Conservation (phyloP, 2,329 filamentous ascomycete genomes). For the Colletotrichum liriopes region DNA sequence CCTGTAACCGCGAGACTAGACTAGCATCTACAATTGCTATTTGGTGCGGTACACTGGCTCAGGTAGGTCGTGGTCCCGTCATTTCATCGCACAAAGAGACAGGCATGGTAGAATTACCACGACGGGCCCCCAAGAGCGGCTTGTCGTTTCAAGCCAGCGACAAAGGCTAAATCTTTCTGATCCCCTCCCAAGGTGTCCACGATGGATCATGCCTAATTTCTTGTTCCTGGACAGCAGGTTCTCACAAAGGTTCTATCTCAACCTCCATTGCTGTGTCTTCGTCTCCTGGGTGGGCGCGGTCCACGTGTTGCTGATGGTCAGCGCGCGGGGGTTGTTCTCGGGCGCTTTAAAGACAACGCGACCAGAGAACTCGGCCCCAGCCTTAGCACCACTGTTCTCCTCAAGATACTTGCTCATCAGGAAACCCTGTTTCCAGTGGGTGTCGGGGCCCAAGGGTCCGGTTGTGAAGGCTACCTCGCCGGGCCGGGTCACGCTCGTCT, state of each 20-base stretch:
- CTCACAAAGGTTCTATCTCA: conserved; percentile 56
- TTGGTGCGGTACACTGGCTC: too few relatives aligned
- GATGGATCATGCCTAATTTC: background rate
- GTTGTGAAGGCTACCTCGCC: conserved; percentile 90
- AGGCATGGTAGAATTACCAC: background rate
- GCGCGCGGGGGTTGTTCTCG: conserved; percentile 77
- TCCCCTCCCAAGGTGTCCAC: background rate
- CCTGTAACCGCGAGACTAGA: background rate
- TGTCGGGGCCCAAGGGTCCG: conserved; percentile 81
- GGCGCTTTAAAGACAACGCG: conserved; percentile 80
- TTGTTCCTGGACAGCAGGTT: background rate
- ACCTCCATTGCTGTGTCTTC: conserved; percentile 66
- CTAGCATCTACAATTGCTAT: background rate
- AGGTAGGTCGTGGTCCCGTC: background rate
- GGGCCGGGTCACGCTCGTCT: conserved; percentile 71
- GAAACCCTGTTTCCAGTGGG: conserved; percentile 93
- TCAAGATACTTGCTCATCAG: conserved; percentile 77
- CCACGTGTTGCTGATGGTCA: conserved; percentile 79
- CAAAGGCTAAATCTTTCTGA: background rate
- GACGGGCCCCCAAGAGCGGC: background rate
- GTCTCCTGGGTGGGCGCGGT: conserved; percentile 59
- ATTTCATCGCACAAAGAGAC: background rate
- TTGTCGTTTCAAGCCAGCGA: background rate
- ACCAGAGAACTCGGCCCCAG: conserved; percentile 74
- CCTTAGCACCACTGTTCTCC: conserved; percentile 61